Base-by-base conservation (phyloP, 2,329 filamentous ascomycete genomes). In the Xylaria sp. region DNA sequence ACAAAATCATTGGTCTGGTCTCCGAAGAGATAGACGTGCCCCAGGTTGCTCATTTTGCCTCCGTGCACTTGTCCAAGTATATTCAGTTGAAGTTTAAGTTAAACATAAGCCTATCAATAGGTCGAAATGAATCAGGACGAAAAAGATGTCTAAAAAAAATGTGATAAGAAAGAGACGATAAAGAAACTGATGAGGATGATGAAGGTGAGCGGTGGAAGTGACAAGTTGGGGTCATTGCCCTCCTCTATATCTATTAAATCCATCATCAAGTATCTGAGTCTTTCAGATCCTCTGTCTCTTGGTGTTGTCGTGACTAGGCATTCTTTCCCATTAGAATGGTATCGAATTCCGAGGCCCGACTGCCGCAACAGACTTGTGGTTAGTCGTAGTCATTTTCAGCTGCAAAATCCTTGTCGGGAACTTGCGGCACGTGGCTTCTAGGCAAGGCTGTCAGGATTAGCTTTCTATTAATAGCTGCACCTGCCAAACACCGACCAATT, bases 1-100 rank as follows among this genome's bases (percentile, higher is more conserved):
- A 48, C 23, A 36, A 63, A 63, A 25, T 63, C 61, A 25, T 54
- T 43, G 12, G 52, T 63, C 49, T 56, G 61, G 28, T 63, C 61
- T 55, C 61, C 61, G 61, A 63, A 63, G 31, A 63, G 48, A 41
- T 31, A 63, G 51, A 63, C 41, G 25, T 23, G 49, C 31, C 61
- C 49, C 39, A 18, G 23, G 28, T 52, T 52, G 49, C 49, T 52
- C 49, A 52, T 52, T 12, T 31, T 52, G 49, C 49, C 15, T 52
- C 49, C 6, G 23, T 52, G 49, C 25, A 52, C 49, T 52, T 52
- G 20, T 2, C 49, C 9, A 52, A 28, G 20, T 10, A 20, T 6
- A 49, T 49, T 36, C 6, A n/a, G 13, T 7, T 46, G 3, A 15
- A 52, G 49, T 52, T 25, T 52, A 15, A 52, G 12, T 28, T 52